phyloP scores from a whole-genome alignment of 345 rosid species.

The Eucalyptus curtisii region DNA sequence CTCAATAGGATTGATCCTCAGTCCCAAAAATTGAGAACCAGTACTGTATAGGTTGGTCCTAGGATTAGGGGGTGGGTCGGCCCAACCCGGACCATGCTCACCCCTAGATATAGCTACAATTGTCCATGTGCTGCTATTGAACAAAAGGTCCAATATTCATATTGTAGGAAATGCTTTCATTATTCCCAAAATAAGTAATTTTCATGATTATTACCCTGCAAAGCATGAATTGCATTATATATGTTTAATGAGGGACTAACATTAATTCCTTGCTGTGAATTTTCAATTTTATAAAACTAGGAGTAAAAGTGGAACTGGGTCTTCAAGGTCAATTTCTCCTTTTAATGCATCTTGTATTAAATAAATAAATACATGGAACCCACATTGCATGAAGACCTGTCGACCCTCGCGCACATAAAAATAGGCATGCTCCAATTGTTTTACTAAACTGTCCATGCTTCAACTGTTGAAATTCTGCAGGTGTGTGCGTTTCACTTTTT shows the following conservation, averaged over 20 bases:
- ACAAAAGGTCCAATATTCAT: no score
- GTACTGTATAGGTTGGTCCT: no score
- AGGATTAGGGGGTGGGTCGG: no score
- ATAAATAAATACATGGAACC: background rate
- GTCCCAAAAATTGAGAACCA: no score
- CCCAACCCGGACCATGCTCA: no score
- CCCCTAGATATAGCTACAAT: no score
- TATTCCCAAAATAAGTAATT: no score
- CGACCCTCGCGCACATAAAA: background rate
- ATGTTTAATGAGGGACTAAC: no score
- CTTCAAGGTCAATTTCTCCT: background rate
- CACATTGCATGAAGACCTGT: background rate
- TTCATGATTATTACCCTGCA: background rate
- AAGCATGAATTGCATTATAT: background rate
- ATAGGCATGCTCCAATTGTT: background rate
- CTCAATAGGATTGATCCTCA: no score
- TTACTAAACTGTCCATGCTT: background rate
- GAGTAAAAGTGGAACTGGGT: background rate
- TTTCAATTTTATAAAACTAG: background rate
- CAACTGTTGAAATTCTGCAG: background rate
- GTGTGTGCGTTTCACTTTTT: background rate
- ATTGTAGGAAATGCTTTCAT: no score
- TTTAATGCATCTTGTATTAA: background rate
- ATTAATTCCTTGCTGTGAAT: background rate
- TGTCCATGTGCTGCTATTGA: no score